These are phyloP conservation scores for Ophiostoma pallidulum DNA, from an alignment of 2,329 filamentous ascomycete species.

Conservation along the genomic window DNA sequence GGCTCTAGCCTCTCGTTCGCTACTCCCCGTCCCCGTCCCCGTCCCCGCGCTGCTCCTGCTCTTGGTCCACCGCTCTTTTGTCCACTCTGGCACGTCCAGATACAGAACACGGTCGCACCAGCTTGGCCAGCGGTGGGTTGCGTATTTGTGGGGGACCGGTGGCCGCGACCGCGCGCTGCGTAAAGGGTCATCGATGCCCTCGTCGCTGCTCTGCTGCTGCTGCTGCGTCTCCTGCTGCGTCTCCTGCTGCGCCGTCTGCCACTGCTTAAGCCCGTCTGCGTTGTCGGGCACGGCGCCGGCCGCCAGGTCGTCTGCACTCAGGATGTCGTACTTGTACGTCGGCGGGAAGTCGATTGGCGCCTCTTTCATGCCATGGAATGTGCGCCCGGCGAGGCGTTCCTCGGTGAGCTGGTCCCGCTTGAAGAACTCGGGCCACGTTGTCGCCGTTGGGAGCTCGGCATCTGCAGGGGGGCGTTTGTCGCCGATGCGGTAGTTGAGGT, in stretches of 20 bases:
- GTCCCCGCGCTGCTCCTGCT: background rate
- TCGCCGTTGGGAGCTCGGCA: constrained; percentile 53
- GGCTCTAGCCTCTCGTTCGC: background rate
- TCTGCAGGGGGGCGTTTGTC: constrained; percentile 50
- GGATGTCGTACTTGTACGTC: constrained; percentile 77
- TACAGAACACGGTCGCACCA: constrained; percentile 93
- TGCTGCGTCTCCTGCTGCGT: constrained; percentile 10
- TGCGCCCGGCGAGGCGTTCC: constrained; percentile 59
- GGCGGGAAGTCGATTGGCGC: constrained; percentile 70
- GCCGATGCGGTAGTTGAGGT: constrained; percentile 89
- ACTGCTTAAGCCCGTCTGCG: constrained; percentile 18
- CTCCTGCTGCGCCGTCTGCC: background rate
- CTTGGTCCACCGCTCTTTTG: constrained; percentile 22
- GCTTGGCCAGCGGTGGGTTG: constrained; percentile 73
- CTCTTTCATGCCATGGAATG: constrained; percentile 71
- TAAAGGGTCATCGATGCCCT: too few relatives aligned
- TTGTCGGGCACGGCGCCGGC: constrained; percentile 23
- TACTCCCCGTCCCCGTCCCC: too few relatives aligned
- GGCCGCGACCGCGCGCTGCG: too few relatives aligned
- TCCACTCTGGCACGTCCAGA: constrained; percentile 51
- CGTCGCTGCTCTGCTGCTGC: constrained; percentile 19
- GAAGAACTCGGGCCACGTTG: constrained; percentile 60
- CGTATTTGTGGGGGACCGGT: constrained; percentile 58
- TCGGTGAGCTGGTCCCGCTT: constrained; percentile 67
- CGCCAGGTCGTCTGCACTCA: constrained; percentile 20